phyloP scores from a whole-genome alignment of 1,139 yeast genomes.

The Yamadazyma epiphylla region DNA sequence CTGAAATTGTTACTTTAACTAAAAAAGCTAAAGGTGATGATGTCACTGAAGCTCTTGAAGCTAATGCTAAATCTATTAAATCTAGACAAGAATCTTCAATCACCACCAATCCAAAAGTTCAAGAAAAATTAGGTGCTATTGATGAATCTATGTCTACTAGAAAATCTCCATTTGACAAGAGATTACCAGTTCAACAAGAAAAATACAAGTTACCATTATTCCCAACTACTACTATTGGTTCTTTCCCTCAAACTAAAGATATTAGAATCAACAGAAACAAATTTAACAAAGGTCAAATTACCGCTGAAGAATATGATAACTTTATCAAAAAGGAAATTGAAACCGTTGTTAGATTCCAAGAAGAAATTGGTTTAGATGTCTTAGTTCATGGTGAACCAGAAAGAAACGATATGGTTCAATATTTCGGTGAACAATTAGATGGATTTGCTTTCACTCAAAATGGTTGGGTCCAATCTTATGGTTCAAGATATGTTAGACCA shows the following conservation, averaged over 20 bases:
- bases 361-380: slow-evolving; percentile 96
- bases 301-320: slow-evolving; percentile 91
- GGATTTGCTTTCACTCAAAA: slow-evolving; percentile 97
- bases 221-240: slow-evolving; percentile 99
- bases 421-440: slow-evolving; percentile 97
- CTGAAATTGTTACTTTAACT: slow-evolving; percentile 87
- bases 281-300: slow-evolving; percentile 91
- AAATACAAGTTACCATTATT: slow-evolving; percentile 91
- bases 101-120: slow-evolving; percentile 89
- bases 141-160: slow-evolving; percentile 80
- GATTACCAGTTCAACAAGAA: slow-evolving; percentile 84
- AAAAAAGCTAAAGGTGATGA: slow-evolving; percentile 83
- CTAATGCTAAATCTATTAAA: slow-evolving; percentile 82
- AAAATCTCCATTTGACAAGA: slow-evolving; percentile 77
- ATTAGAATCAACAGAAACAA: slow-evolving; percentile 98
- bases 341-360: slow-evolving; percentile 96
- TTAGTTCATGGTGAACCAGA: slow-evolving; percentile 99
- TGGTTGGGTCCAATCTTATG: slow-evolving; percentile 99
- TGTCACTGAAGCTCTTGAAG: slow-evolving; percentile 63
- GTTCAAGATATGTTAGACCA: slow-evolving; percentile 99
- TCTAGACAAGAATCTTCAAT: slow-evolving; percentile 84
- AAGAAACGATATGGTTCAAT: slow-evolving; percentile 99
- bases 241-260: slow-evolving; percentile 99
- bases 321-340: slow-evolving; percentile 97
- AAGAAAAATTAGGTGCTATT: slow-evolving; percentile 80